phyloP scores from a whole-genome alignment of 768 basidiomycete genomes.

The Naganishia friedmannii region DNA sequence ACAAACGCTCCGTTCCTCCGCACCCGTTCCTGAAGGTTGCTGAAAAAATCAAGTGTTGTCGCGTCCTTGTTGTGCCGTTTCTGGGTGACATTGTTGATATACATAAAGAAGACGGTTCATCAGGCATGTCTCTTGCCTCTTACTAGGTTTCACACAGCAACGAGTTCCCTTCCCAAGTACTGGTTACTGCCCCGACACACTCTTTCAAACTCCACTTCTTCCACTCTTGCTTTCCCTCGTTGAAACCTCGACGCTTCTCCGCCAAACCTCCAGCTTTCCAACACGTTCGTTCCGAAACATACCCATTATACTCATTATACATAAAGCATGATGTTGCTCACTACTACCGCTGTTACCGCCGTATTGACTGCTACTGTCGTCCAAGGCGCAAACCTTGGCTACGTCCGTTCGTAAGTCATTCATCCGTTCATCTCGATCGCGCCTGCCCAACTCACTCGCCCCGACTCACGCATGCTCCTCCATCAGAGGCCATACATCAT shows the following conservation, averaged over 20 bases:
- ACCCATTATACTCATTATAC: not conserved
- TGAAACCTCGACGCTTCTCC: not conserved
- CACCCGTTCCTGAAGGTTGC: too few relatives aligned
- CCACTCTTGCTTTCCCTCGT: not conserved
- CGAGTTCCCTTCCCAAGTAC: not conserved
- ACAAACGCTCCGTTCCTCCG: too few relatives aligned
- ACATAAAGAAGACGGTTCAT: not conserved
- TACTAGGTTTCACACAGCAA: not conserved
- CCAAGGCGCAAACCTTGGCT: conserved; percentile 3
- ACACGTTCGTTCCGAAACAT: conserved; percentile 1
- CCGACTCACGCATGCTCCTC: not conserved
- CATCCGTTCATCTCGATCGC: not conserved
- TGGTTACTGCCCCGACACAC: not conserved
- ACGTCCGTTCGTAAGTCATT: conserved; percentile 13
- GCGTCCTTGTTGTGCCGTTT: too few relatives aligned
- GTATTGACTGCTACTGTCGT: not conserved
- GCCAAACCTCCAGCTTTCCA: not conserved
- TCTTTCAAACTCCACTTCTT: not conserved
- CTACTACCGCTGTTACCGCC: conserved; percentile 1
- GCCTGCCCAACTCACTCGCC: not conserved
- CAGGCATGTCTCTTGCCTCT: not conserved
- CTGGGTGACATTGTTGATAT: not conserved
- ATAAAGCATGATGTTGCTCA: not conserved
- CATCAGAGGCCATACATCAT: conserved; percentile 34
- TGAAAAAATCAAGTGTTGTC: too few relatives aligned